phyloP scores from a whole-genome alignment of 108 stramenopile species.

The Nitzschia sp. region DNA sequence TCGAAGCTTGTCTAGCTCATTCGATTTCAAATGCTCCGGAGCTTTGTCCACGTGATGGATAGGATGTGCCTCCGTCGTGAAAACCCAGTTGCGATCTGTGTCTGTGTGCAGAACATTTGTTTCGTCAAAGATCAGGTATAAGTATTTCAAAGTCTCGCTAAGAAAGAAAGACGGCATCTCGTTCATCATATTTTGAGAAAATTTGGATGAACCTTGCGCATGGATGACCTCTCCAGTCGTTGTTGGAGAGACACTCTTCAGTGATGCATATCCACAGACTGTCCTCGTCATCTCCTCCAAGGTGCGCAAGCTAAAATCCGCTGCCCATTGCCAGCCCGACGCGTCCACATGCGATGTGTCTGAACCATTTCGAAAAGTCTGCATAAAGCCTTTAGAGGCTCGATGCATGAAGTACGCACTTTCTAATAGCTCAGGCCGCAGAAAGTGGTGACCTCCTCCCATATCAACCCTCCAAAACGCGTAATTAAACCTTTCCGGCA shows the following conservation, averaged over 20 bases:
- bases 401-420: constrained; percentile 84
- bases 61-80: constrained; percentile 98
- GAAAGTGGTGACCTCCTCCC: constrained; percentile 58
- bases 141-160: constrained; percentile 96
- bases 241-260: constrained; percentile 43
- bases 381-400: constrained; percentile 57
- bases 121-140: constrained; percentile 91
- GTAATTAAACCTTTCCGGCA: constrained; percentile 90
- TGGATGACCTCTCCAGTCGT: constrained; percentile 50
- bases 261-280: constrained; percentile 69
- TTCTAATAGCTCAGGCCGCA: constrained; percentile 93
- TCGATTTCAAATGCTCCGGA: neutral
- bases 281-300: constrained; percentile 35
- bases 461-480: constrained; percentile 66
- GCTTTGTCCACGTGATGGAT: constrained; percentile 53
- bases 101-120: constrained; percentile 77
- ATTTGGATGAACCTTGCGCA: constrained; percentile 18
- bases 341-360: constrained; percentile 4
- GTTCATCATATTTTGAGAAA: constrained; percentile 53
- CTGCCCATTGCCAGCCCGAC: constrained; percentile 79
- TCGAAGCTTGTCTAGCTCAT: constrained; percentile 11
- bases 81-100: constrained; percentile 76
- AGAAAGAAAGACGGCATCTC: constrained; percentile 97
- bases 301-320: constrained; percentile 65
- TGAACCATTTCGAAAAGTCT: constrained; percentile 22